Conservation (phyloP, 1,284 basidiomycete genomes). For the Coniophora puteana region DNA sequence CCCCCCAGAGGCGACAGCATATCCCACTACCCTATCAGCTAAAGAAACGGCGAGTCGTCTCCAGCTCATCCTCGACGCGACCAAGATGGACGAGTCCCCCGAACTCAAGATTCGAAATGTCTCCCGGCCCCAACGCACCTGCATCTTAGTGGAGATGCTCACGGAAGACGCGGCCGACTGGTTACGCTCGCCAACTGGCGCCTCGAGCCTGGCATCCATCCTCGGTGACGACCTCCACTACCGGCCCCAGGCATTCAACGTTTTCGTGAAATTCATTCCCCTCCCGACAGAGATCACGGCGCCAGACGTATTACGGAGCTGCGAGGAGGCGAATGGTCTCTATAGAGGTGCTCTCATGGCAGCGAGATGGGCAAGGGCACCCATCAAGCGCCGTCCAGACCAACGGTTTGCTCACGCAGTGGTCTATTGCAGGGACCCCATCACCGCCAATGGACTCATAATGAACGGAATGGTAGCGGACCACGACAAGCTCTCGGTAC, state of each 20-base stretch:
- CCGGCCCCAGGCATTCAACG: too few relatives aligned
- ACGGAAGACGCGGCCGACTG: background rate
- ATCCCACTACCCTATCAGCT: too few relatives aligned
- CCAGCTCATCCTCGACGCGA: fast-evolving
- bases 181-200: background rate
- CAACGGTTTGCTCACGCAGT: background rate
- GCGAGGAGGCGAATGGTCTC: background rate
- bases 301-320: background rate
- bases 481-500: background rate
- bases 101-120: background rate
- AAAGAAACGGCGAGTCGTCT: too few relatives aligned
- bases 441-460: background rate
- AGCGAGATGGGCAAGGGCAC: background rate
- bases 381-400: fast-evolving
- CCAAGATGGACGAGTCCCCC: background rate
- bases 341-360: fast-evolving
- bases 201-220: background rate
- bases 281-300: background rate
- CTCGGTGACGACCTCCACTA: background rate
- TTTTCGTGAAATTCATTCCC: background rate
- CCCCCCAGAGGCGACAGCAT: too few relatives aligned
- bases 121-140: background rate
- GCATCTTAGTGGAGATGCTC: background rate
- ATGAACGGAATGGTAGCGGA: background rate
- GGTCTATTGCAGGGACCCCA: background rate